phyloP scores from a whole-genome alignment of 2,329 filamentous ascomycete species.

The Trichophyton verrucosum region DNA sequence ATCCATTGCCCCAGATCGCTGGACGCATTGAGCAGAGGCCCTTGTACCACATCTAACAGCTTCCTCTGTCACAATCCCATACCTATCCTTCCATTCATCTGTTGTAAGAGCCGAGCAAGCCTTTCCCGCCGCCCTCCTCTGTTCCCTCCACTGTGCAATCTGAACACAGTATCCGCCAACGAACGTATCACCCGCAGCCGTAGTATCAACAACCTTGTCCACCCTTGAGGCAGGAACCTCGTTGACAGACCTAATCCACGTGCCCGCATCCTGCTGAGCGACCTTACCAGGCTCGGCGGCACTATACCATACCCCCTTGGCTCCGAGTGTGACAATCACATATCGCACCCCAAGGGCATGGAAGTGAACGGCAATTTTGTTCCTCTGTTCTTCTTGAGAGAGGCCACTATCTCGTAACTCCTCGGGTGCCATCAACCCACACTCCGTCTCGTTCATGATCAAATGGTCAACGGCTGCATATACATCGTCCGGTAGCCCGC shows the following conservation, averaged over 20 bases:
- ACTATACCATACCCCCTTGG: conserved; percentile 60
- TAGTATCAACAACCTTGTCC: conserved; percentile 71
- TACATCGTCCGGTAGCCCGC: conserved; percentile 51
- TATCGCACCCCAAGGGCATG: conserved; percentile 57
- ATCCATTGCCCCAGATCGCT: conserved; percentile 35
- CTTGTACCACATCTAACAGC: conserved; percentile 32
- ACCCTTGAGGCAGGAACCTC: conserved; percentile 54
- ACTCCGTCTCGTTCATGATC: conserved; percentile 85
- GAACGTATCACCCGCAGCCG: conserved; percentile 88
- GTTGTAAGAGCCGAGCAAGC: conserved; percentile 35
- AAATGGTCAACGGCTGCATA: conserved; percentile 62
- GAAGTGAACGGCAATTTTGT: conserved; percentile 51
- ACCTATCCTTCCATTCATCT: conserved; percentile 25
- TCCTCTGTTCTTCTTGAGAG: conserved; percentile 34
- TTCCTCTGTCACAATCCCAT: conserved; percentile 35
- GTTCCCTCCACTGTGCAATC: conserved; percentile 43
- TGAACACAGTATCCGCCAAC: conserved; percentile 75
- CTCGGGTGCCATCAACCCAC: conserved; percentile 55
- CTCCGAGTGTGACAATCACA: conserved; percentile 73
- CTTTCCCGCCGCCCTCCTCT: conserved; percentile 32
- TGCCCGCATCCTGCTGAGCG: conserved; percentile 21
- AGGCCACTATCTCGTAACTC: conserved; percentile 21
- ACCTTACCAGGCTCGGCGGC: conserved; percentile 38
- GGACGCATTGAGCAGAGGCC: conserved; percentile 35
- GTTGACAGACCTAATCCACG: conserved; percentile 20